These are phyloP conservation scores for Wickerhamiella azyma DNA, from an alignment of 805 yeast genomes.

Conservation along the genomic window DNA sequence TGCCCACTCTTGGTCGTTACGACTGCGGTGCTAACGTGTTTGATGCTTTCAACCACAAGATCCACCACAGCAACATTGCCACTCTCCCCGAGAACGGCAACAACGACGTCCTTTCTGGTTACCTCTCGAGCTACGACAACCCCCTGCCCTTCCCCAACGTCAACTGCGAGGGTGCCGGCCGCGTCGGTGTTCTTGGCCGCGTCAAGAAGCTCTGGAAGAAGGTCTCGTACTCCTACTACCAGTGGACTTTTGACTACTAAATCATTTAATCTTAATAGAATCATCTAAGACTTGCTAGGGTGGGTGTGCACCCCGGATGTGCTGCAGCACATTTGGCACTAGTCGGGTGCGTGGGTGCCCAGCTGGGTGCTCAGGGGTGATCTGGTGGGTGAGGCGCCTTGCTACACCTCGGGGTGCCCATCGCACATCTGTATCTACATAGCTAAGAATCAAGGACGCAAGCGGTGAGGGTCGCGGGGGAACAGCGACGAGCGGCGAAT, in stretches of 20 bases:
- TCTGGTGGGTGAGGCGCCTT: too few relatives aligned
- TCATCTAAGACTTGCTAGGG: background rate
- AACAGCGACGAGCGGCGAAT: slow-evolving; percentile 96
- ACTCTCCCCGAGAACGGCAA: slow-evolving; percentile 17
- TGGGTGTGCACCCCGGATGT: too few relatives aligned
- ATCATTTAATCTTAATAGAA: slow-evolving; percentile 1
- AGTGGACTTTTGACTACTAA: slow-evolving; percentile 20
- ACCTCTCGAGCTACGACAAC: slow-evolving; percentile 15
- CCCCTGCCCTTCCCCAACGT: slow-evolving; percentile 22
- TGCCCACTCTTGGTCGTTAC: slow-evolving; percentile 37
- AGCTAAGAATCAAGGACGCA: slow-evolving; percentile 51
- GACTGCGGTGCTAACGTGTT: slow-evolving; percentile 40
- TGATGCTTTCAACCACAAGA: slow-evolving; percentile 29
- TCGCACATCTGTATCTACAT: too few relatives aligned
- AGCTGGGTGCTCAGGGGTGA: too few relatives aligned
- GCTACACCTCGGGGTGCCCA: too few relatives aligned
- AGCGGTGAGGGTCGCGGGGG: slow-evolving; percentile 97
- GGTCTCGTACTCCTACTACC: slow-evolving; percentile 19
- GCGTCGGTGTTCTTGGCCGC: slow-evolving; percentile 15
- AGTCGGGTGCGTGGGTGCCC: too few relatives aligned
- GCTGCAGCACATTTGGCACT: too few relatives aligned
- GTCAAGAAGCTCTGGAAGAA: slow-evolving; percentile 23
- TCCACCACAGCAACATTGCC: slow-evolving; percentile 15
- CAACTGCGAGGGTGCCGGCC: slow-evolving; percentile 25
- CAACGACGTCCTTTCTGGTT: slow-evolving; percentile 18